phyloP scores from a whole-genome alignment of 169 alveolate species.

The Perkinsus chesapeaki region DNA sequence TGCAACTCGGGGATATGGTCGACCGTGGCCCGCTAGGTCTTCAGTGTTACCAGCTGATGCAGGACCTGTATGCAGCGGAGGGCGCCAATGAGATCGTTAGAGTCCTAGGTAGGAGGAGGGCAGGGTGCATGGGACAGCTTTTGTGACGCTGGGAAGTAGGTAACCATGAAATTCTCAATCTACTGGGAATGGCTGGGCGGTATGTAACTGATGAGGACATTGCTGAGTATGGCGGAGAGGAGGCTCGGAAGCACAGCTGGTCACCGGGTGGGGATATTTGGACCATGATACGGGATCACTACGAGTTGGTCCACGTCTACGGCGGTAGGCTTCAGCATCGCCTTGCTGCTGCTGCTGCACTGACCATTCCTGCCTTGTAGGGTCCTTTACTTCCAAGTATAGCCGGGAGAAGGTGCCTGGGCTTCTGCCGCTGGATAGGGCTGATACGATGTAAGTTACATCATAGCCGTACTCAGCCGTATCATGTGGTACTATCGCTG shows the following conservation, averaged over 20 bases:
- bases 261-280: neutral
- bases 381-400: neutral
- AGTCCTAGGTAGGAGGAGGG: neutral
- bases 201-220: neutral
- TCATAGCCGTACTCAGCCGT: too few species aligned
- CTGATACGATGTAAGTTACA: neutral
- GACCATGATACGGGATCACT: neutral
- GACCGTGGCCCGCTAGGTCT: neutral
- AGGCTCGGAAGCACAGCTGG: neutral
- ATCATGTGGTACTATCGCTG: too few species aligned
- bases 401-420: neutral
- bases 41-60: neutral
- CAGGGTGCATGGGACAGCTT: neutral
- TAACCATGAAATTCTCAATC: neutral
- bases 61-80: neutral
- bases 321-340: neutral
- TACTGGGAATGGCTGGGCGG: neutral
- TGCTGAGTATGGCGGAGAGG: neutral
- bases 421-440: neutral
- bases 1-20: neutral
- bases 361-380: neutral
- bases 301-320: neutral
- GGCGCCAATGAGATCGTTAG: neutral
- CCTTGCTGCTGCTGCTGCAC: neutral
- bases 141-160: too few species aligned